A percentile compares a stretch with the other conserved stretches of the same genome.
phyloP scores from a whole-genome alignment of 805 yeast genomes.

The Limtongia smithiae region DNA sequence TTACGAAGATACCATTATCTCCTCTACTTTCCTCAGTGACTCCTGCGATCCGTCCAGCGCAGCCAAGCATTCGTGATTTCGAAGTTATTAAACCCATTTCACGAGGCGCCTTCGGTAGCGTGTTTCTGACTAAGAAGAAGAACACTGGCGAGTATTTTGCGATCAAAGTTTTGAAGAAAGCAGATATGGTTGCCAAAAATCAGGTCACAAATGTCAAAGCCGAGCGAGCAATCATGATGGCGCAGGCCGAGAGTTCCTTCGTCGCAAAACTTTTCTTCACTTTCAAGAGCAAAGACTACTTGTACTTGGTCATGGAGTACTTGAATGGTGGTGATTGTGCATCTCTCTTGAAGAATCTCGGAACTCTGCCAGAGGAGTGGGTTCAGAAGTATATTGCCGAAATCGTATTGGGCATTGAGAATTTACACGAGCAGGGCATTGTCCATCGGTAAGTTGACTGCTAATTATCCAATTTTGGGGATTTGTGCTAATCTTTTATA shows the following conservation, averaged over 20 bases:
- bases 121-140: constrained; percentile 76
- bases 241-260: constrained; percentile 87
- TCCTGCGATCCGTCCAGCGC: constrained; percentile 48
- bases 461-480: background rate
- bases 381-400: constrained; percentile 77
- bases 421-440: constrained; percentile 81
- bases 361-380: constrained; percentile 81
- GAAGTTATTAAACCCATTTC: constrained; percentile 90
- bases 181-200: constrained; percentile 96
- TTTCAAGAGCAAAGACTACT: constrained; percentile 81
- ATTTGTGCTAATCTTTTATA: no score
- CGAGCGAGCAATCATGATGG: constrained; percentile 97
- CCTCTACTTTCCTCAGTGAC: constrained; percentile 72
- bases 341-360: constrained; percentile 74
- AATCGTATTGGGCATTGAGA: constrained; percentile 83
- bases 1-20: constrained; percentile 64
- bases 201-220: constrained; percentile 92
- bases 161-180: constrained; percentile 81
- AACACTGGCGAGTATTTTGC: constrained; percentile 94
- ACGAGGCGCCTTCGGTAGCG: constrained; percentile 97
- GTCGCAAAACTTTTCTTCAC: constrained; percentile 86
- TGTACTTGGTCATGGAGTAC: constrained; percentile 94
- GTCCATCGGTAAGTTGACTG: constrained; percentile 57
- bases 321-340: constrained; percentile 95
- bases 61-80: constrained; percentile 80